Conservation (phyloP, 805 yeast genomes). For the Candida orba region DNA sequence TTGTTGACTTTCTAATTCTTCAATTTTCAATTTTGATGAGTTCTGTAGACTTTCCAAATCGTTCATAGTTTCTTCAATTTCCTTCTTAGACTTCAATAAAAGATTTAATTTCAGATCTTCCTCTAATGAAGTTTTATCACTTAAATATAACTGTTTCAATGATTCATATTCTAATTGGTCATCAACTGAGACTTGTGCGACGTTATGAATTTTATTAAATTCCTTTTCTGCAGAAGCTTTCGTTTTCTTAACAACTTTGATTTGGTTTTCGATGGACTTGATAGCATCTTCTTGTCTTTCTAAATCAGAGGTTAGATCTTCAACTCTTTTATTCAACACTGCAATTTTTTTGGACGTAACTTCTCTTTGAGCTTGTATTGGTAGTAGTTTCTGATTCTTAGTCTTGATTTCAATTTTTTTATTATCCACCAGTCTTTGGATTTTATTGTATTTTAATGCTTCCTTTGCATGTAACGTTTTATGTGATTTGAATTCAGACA, state of each 20-base stretch:
- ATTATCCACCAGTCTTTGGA: slow-evolving; percentile 31
- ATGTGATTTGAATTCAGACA: slow-evolving; percentile 29
- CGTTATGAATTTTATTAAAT: slow-evolving; percentile 25
- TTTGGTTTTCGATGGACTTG: slow-evolving; percentile 36
- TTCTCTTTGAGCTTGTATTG: slow-evolving; percentile 50
- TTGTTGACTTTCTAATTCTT: slow-evolving; percentile 28
- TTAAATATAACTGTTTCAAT: slow-evolving; percentile 49
- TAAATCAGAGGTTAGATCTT: slow-evolving; percentile 44
- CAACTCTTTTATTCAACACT: slow-evolving; percentile 40
- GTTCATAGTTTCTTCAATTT: slow-evolving; percentile 31
- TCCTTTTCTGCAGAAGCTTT: slow-evolving; percentile 32
- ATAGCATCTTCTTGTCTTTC: slow-evolving; percentile 42
- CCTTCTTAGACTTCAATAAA: slow-evolving; percentile 37
- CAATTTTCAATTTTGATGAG: slow-evolving; percentile 28
- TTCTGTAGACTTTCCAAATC: slow-evolving; percentile 30
- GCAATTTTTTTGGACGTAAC: slow-evolving; percentile 40
- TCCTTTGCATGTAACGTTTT: slow-evolving; percentile 41
- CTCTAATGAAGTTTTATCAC: slow-evolving; percentile 51
- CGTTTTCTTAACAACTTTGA: slow-evolving; percentile 38
- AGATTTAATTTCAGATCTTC: slow-evolving; percentile 43
- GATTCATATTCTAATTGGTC: slow-evolving; percentile 51
- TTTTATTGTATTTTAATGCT: slow-evolving; percentile 34
- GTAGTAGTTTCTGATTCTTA: slow-evolving; percentile 44
- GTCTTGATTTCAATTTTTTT: slow-evolving; percentile 36
- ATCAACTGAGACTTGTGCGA: slow-evolving; percentile 37